Conservation (phyloP, 129 eudicot species). For the Artemisia argyi region DNA sequence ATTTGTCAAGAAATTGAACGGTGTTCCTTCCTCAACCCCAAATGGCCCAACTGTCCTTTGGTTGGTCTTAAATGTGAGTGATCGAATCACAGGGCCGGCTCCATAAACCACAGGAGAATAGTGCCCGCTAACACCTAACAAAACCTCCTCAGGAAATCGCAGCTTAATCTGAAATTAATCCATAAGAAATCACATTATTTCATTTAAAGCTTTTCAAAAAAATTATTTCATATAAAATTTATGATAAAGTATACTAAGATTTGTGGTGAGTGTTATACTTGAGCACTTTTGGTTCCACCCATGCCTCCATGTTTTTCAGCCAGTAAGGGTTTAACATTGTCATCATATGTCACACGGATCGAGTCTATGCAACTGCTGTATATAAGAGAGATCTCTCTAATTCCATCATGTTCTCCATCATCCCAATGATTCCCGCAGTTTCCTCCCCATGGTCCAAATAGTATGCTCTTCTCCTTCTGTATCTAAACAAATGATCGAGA, state of each 20-base stretch:
- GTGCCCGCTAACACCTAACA: constrained; percentile 38
- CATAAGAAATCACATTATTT: not conserved
- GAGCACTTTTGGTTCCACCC: constrained; percentile 51
- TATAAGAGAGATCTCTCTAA: constrained; percentile 56
- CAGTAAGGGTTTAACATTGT: constrained; percentile 42
- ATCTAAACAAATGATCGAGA: not conserved
- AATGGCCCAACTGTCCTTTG: constrained; percentile 57
- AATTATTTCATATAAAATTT: not conserved
- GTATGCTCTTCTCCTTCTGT: constrained; percentile 22
- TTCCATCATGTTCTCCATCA: constrained; percentile 49
- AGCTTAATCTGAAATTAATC: constrained; percentile 43
- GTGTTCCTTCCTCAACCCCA: constrained; percentile 71
- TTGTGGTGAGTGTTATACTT: constrained; percentile 24
- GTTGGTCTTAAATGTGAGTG: constrained; percentile 57
- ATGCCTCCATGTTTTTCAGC: constrained; percentile 64
- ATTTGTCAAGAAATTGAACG: constrained; percentile 46
- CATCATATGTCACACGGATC: constrained; percentile 57
- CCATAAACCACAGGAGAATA: constrained; percentile 58
- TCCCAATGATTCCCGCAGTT: constrained; percentile 56
- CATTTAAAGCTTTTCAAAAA: too few species aligned
- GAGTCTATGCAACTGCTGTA: constrained; percentile 68
- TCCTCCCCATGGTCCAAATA: constrained; percentile 75
- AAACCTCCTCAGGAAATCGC: not conserved
- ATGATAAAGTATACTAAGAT: constrained; percentile 13
- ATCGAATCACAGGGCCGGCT: constrained; percentile 53